Percentiles rank a stretch among this genome's conserved stretches.
These are phyloP conservation scores for Firmiana major DNA, from an alignment of 345 rosid genomes.

Conservation along the genomic window DNA sequence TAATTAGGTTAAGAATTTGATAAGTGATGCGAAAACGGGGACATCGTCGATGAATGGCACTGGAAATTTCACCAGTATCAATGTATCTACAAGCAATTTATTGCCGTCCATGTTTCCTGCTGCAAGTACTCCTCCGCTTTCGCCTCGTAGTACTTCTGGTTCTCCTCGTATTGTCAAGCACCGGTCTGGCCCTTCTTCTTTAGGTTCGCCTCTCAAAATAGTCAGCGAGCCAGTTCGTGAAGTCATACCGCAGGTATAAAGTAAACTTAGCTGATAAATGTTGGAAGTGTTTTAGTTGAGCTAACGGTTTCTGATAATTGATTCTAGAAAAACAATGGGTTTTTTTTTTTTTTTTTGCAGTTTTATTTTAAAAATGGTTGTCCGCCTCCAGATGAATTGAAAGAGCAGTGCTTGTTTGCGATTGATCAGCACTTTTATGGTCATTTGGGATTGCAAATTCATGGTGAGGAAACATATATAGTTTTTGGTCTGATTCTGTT, in stretches of 20 bases:
- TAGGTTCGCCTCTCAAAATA: slow-evolving; percentile 73
- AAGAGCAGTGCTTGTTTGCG: slow-evolving; percentile 57
- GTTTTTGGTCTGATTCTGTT: neutral
- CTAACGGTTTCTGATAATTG: neutral
- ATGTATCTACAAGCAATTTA: slow-evolving; percentile 44
- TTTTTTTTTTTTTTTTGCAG: slow-evolving; percentile 42
- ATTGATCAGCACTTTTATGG: slow-evolving; percentile 53
- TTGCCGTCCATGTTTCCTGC: slow-evolving; percentile 81
- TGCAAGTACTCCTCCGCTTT: slow-evolving; percentile 86
- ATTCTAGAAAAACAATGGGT: neutral
- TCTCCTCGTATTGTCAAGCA: slow-evolving; percentile 70
- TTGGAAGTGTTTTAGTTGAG: neutral
- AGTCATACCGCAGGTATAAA: slow-evolving; percentile 85
- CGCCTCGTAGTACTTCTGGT: slow-evolving; percentile 75
- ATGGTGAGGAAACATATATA: slow-evolving; percentile 41
- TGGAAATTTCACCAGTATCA: slow-evolving; percentile 39
- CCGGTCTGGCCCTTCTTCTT: slow-evolving; percentile 61
- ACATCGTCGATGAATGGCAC: slow-evolving; percentile 40
- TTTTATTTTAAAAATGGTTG: slow-evolving; percentile 84
- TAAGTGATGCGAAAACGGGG: slow-evolving; percentile 64
- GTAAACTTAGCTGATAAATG: neutral
- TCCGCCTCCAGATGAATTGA: slow-evolving; percentile 66
- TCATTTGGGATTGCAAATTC: slow-evolving; percentile 51
- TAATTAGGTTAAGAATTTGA: slow-evolving; percentile 63
- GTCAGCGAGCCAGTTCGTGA: slow-evolving; percentile 58